Evolutionary conservation across 805 yeast species (phyloP).

Genomic region (Suhomyces emberorum): DNA sequence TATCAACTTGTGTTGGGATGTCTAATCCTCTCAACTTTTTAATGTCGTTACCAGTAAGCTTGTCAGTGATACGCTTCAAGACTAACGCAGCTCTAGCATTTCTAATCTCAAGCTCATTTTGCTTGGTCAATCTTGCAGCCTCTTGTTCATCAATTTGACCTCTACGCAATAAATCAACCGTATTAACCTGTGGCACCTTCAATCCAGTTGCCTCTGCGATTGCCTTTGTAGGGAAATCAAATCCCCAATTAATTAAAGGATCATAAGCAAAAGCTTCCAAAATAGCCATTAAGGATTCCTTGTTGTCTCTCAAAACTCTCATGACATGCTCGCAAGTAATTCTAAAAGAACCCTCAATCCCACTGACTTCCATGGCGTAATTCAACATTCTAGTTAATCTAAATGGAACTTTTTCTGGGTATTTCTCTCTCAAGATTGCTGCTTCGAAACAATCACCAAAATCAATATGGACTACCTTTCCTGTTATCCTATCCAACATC

Average conservation of each 20-base stretch:
- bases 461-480: slow-evolving; percentile 95
- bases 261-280: slow-evolving; percentile 98
- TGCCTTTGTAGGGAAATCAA: slow-evolving; percentile 82
- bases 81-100: slow-evolving; percentile 91
- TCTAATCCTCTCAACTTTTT: slow-evolving; percentile 64
- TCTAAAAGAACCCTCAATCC: slow-evolving; percentile 95
- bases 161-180: slow-evolving; percentile 64
- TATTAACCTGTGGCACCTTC: slow-evolving; percentile 61
- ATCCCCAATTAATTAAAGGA: slow-evolving; percentile 98
- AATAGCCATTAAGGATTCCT: slow-evolving; percentile 96
- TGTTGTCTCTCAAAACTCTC: slow-evolving; percentile 89
- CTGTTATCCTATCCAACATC: slow-evolving; percentile 91
- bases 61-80: slow-evolving; percentile 84
- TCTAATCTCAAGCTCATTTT: slow-evolving; percentile 69
- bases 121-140: slow-evolving; percentile 64
- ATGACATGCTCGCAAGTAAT: slow-evolving; percentile 96
- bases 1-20: slow-evolving; percentile 89
- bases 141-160: slow-evolving; percentile 78
- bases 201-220: slow-evolving; percentile 73
- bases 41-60: slow-evolving; percentile 91
- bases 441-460: slow-evolving; percentile 99
- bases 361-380: slow-evolving; percentile 98
- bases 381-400: slow-evolving; percentile 94
- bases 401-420: slow-evolving; percentile 98
- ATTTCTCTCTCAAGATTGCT: slow-evolving; percentile 92